Base-by-base conservation (phyloP, 345 rosid species). In the Linum trigynum region DNA sequence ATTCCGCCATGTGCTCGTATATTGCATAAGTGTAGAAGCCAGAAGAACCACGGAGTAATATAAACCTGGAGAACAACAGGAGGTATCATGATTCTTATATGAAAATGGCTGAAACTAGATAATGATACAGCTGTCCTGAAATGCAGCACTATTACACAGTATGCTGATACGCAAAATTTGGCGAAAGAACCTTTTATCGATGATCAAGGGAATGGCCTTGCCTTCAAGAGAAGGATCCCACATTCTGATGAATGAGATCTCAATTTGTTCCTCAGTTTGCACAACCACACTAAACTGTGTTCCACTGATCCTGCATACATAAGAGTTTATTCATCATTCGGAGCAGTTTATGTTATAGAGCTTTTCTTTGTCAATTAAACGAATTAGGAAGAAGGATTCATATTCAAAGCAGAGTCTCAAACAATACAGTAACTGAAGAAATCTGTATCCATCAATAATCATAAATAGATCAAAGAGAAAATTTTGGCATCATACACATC, bases 11-110 rank as follows among this genome's bases (percentile, higher is more conserved):
- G 74, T 88, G 85, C 80, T 89, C 96, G 38, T 80, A 90, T 40
- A 85, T 82, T 65, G 88, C 90, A 40, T 89, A 89, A 5, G 86
- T 76, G 71, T 92, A 92, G 81, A 92, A 92, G 8, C 98, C 98
- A 0, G 91, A 87, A 38, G 81, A 81, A 72, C 81, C 81, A 15
- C 85, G 73, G n/a, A 87, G 84, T 88, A 92, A 76, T 69, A 87
- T 67, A 76, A 87, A 92, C 81, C 97, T 92, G 79, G 41, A 42
- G 61, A 58, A 15, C 2, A 37, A 50, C 4, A 7, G 41, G 7
- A 37, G 51, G 32, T 45, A 9, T 64, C 58, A 59, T 38, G 2
- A 40, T 61, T 42, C 12, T 45, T 8, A 7, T 23, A 23, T 23
- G 32, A 23, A 23, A 23, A 23, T 23, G 32, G 32, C 32, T 23